Evolutionary conservation across 495 filamentous ascomycete species (phyloP).

Genomic region (Schizothecium vesticola): DNA sequence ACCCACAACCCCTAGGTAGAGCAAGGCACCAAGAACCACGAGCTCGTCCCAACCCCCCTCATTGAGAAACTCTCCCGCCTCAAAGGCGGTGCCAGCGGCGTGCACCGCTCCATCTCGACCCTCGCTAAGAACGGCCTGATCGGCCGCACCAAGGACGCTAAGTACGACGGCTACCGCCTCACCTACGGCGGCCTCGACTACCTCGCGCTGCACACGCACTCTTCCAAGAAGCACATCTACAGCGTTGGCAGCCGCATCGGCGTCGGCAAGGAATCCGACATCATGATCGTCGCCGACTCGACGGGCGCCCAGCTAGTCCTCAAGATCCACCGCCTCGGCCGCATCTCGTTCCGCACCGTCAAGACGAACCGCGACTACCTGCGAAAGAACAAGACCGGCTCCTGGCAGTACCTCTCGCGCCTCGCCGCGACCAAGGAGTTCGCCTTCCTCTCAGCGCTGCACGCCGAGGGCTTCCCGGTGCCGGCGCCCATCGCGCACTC

Average conservation of each 20-base stretch:
- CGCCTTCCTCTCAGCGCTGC: slow-evolving; percentile 83
- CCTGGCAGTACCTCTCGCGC: slow-evolving; percentile 96
- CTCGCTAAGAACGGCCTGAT: slow-evolving; percentile 92
- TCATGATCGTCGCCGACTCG: slow-evolving; percentile 79
- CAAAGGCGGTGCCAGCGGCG: slow-evolving; percentile 67
- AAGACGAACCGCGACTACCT: slow-evolving; percentile 96
- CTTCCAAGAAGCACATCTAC: slow-evolving; percentile 71
- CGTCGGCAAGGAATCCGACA: slow-evolving; percentile 96
- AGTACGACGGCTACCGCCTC: slow-evolving; percentile 96
- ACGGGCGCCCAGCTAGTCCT: slow-evolving; percentile 62
- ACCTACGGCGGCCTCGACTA: slow-evolving; percentile 98
- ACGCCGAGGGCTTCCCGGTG: slow-evolving; percentile 78
- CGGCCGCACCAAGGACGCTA: slow-evolving; percentile 87
- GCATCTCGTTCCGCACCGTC: slow-evolving; percentile 94
- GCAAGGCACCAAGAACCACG: slow-evolving; percentile 90
- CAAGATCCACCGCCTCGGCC: slow-evolving; percentile 87
- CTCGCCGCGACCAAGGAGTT: slow-evolving; percentile 89
- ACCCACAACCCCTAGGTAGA: slow-evolving; percentile 59
- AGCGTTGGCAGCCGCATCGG: slow-evolving; percentile 92
- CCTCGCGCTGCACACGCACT: slow-evolving; percentile 83
- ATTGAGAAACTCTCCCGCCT: slow-evolving; percentile 80
- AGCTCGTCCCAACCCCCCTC: slow-evolving; percentile 85
- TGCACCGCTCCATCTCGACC: slow-evolving; percentile 81
- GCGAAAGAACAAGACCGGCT: slow-evolving; percentile 64
- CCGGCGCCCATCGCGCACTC: slow-evolving; percentile 81